Base-by-base conservation (phyloP, 148 eudicot genomes). In the Heliamphora exappendiculata region DNA sequence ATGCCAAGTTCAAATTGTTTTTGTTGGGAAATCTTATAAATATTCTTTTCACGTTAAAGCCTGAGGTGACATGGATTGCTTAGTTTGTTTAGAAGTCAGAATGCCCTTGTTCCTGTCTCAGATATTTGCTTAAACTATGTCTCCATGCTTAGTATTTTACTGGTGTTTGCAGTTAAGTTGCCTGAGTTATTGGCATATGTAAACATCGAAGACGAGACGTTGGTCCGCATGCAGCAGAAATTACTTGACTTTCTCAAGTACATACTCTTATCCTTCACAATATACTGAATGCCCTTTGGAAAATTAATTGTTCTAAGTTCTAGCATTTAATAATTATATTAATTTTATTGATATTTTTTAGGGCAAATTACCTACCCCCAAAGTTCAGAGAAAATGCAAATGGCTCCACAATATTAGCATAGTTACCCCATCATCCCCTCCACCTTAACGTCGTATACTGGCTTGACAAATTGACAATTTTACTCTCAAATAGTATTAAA, bases 221-320 rank as follows among this genome's bases (percentile, higher is more conserved):
- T 81, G 78, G 81, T 81, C 72, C 80, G 75, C 53, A 82, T 93
- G 90, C 95, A 89, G 83, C 93, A 89, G 80, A 89, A 93, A 58
- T 67, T 90, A 71, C 87, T 85, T 17, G 97, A 93, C 79, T 91
- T 93, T 78, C 86, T 93, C 72, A 93, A 89, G 97, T 93, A 88
- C 31, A 75, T 53, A 20, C 49, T 73, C 64, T 76, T n/a, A 37
- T 53, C 65, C 39, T 36, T 41, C 19, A 20, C 59, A 31, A 42
- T 67, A 78, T 41, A 26, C 64, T 47, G 51, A 51, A 39, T 69
- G 13, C 70, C 51, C 36, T n/a, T 14, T 19, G 31, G 49, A 55
- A 7, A 44, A 17, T 49, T 29, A 10, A 5, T 41, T 41, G 53
- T 42, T 22, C 10, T 17, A 26, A 58, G 19, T 16, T 58, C 37